Evolutionary conservation across 805 yeast species (phyloP).

Genomic region (Spencermartinsiella europaea): DNA sequence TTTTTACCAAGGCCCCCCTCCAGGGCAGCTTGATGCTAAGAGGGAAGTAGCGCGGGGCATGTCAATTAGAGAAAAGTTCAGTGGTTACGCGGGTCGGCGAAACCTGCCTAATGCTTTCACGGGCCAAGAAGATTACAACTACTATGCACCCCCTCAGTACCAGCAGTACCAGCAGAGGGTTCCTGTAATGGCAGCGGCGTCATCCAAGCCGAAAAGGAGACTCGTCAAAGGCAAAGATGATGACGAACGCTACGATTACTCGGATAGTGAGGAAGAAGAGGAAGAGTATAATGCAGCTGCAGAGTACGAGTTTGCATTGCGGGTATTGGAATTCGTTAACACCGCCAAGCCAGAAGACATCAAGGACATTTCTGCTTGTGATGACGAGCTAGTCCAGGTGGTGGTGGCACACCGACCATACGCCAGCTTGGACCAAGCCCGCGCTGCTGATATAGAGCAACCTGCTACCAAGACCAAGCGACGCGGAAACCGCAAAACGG

Average conservation of each 20-base stretch:
- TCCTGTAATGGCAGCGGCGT: not conserved
- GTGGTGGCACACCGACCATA: conserved; percentile 72
- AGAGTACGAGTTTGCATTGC: conserved; percentile 49
- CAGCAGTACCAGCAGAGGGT: conserved; percentile 6
- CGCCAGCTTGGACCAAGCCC: conserved; percentile 50
- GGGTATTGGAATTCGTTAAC: conserved; percentile 73
- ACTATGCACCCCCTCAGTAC: conserved; percentile 5
- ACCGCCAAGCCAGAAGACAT: conserved; percentile 69
- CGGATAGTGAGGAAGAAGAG: conserved; percentile 36
- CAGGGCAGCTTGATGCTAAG: conserved; percentile 19
- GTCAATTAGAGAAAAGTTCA: conserved; percentile 36
- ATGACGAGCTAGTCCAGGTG: conserved; percentile 57
- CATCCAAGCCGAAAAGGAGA: not conserved
- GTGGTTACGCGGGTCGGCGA: conserved; percentile 5
- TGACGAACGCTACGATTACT: not conserved
- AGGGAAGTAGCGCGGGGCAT: conserved; percentile 27
- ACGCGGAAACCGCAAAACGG: conserved; percentile 46
- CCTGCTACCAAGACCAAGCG: conserved; percentile 25
- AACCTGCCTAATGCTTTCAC: conserved; percentile 10
- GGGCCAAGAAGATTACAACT: conserved; percentile 9
- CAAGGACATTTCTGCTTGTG: conserved; percentile 71
- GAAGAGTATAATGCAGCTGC: conserved; percentile 43
- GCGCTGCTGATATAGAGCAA: conserved; percentile 47
- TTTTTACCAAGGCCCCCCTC: not conserved
- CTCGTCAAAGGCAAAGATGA: not conserved